phyloP scores from a whole-genome alignment of 1,284 basidiomycete species.

The Mycosarcoma maydis region DNA sequence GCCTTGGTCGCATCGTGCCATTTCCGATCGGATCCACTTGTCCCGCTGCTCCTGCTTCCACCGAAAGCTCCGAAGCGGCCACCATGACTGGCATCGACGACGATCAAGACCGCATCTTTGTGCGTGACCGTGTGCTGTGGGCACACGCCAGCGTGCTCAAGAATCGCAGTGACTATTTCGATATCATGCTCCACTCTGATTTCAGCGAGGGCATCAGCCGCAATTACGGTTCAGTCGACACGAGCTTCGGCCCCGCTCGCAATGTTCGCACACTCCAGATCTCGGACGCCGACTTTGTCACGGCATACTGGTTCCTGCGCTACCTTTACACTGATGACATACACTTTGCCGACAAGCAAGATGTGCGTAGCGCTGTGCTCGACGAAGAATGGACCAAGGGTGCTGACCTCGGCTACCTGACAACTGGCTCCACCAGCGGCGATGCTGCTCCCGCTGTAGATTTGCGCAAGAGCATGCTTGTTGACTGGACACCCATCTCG shows the following conservation, averaged over 20 bases:
- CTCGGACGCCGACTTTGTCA: constrained; percentile 82
- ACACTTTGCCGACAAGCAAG: constrained; percentile 57
- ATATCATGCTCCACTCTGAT: constrained; percentile 78
- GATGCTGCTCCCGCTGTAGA: constrained; percentile 1
- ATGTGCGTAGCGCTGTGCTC: constrained; percentile 54
- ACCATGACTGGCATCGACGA: constrained; percentile 16
- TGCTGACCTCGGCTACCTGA: constrained; percentile 13
- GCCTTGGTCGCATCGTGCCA: constrained; percentile 10
- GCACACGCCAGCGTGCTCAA: constrained; percentile 73
- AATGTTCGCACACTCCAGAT: constrained; percentile 73
- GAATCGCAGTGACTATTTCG: constrained; percentile 78
- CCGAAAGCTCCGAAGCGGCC: constrained; percentile 11
- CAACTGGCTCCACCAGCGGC: neutral
- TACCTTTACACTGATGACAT: constrained; percentile 79
- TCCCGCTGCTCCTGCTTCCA: constrained; percentile 6
- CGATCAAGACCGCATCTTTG: constrained; percentile 39
- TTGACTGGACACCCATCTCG: constrained; percentile 33
- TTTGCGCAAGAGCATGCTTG: constrained; percentile 7
- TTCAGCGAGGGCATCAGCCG: constrained; percentile 67
- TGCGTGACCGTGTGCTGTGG: constrained; percentile 73
- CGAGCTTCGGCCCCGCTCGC: constrained; percentile 14
- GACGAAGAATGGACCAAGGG: constrained; percentile 58
- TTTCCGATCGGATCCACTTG: constrained; percentile 33
- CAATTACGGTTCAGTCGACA: constrained; percentile 10
- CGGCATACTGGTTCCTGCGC: constrained; percentile 83